Evolutionary conservation across 371 early-diverging fungal species (phyloP).

Genomic region (Mucor saturninus): DNA sequence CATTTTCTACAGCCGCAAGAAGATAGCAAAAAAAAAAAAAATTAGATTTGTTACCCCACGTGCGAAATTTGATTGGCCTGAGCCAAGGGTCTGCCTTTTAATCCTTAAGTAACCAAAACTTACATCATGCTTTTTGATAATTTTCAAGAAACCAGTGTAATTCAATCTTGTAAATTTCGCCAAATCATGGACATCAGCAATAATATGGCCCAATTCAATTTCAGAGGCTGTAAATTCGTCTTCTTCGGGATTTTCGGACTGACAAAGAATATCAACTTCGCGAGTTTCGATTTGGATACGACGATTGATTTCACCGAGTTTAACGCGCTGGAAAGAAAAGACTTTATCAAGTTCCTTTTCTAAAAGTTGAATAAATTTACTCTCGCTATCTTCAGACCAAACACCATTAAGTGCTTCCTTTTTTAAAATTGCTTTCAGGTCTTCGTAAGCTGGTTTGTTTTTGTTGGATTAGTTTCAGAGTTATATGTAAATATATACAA

Average conservation of each 20-base stretch:
- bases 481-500: background rate
- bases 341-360: conserved; percentile 95
- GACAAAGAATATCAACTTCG: conserved; percentile 60
- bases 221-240: conserved; percentile 75
- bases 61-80: conserved; percentile 35
- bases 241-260: conserved; percentile 65
- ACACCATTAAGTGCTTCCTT: conserved; percentile 41
- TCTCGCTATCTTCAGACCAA: conserved; percentile 81
- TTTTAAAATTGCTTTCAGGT: conserved; percentile 82
- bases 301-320: conserved; percentile 87
- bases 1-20: conserved; percentile 64
- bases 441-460: conserved; percentile 68
- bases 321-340: conserved; percentile 87
- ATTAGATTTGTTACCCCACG: conserved; percentile 19
- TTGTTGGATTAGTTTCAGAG: background rate
- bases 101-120: conserved; percentile 20
- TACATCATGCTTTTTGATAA: conserved; percentile 97
- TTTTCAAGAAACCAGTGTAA: conserved; percentile 96
- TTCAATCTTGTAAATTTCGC: conserved; percentile 95
- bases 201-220: conserved; percentile 81
- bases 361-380: conserved; percentile 84
- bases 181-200: conserved; percentile 92
- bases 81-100: background rate
- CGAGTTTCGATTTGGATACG: conserved; percentile 78
- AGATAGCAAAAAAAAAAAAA: background rate